Base-by-base conservation (phyloP, 768 basidiomycete genomes). In the Pisolithus albus region DNA sequence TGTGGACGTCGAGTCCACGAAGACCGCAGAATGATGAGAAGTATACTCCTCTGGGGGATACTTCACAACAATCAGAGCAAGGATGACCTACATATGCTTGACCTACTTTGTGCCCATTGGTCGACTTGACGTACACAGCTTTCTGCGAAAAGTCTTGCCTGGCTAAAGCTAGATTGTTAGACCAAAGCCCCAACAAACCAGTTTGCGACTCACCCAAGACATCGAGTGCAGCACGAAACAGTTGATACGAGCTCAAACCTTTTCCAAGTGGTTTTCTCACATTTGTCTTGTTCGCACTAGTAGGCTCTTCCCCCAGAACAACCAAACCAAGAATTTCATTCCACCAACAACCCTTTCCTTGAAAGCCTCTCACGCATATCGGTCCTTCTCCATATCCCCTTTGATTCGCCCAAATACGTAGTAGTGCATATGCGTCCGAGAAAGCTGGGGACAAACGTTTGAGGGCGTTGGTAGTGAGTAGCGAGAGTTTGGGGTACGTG, bases 381-480 rank as follows among this genome's bases (percentile, higher is more conserved):
- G 69, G 65, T 10, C 84, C 81, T 54, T 77, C 75, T 2, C 81
- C 76, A 57, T 85, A 92, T 0, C 92, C 92, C 39, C 93, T 76
- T 59, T 93, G 87, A 46, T 84, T 82, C 1, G 89, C 90, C 96
- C 96, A 99, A 15, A 94, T 78, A 9, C 91, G 80, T 15, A 97
- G 78, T 1, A 97, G 74, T 0, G 86, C 75, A 8, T 92, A 64
- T 0, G 90, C 90, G 47, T 93, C 85, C 1, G 68, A 65, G 64
- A 90, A 92, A 0, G 83, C 76, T 0, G 86, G 76, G 9, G 70
- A 68, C 9, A 70, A 61, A 23, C 80, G 69, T 10, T 77, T 70
- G 39, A 85, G 72, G 43, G 80, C 76, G 28, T 79, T 72, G 11
- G 75, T 75, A 23, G 58, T 73, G 56, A 63, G 60, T 4, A 79